These are phyloP conservation scores for Penicillium sp. DNA, from an alignment of 2,329 filamentous ascomycete species.

Conservation along the genomic window DNA sequence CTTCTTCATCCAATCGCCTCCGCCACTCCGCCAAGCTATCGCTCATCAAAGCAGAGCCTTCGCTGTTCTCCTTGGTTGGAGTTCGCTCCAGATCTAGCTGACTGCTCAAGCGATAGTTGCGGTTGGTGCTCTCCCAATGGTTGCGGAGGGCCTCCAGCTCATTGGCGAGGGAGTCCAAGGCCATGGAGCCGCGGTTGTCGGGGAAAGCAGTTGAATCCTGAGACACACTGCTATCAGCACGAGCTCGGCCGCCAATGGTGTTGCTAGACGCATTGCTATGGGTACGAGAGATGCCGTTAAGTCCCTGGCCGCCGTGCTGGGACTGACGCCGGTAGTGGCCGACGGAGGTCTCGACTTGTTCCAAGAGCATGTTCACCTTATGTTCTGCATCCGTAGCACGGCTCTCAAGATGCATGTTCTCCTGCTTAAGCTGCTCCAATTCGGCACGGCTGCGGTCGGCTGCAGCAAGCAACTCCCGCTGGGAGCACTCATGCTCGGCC, in stretches of 20 bases:
- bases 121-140: constrained; percentile 95
- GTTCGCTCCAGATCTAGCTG: constrained; percentile 81
- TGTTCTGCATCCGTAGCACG: constrained; percentile 88
- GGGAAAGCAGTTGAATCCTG: constrained; percentile 48
- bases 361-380: constrained; percentile 87
- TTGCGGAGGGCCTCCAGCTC: constrained; percentile 88
- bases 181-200: constrained; percentile 65
- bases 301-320: constrained; percentile 45
- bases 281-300: constrained; percentile 51
- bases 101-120: constrained; percentile 88
- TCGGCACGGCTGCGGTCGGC: constrained; percentile 65
- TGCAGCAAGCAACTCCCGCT: constrained; percentile 60
- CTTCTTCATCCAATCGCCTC: constrained; percentile 70
- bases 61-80: constrained; percentile 50
- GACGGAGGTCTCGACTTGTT: constrained; percentile 92
- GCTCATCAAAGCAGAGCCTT: constrained; percentile 55
- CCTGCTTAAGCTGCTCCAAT: constrained; percentile 78
- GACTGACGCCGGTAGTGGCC: constrained; percentile 88
- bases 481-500: constrained; percentile 57
- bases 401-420: constrained; percentile 79
- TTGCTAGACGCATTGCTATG: constrained; percentile 61
- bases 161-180: constrained; percentile 85
- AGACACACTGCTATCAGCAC: constrained; percentile 47
- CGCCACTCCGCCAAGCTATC: constrained; percentile 80
- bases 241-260: constrained; percentile 45